Percentiles rank a stretch among this genome's conserved stretches.
These are phyloP conservation scores for Nemania abortiva DNA, from an alignment of 2,329 filamentous ascomycete species.

Conservation along the genomic window DNA sequence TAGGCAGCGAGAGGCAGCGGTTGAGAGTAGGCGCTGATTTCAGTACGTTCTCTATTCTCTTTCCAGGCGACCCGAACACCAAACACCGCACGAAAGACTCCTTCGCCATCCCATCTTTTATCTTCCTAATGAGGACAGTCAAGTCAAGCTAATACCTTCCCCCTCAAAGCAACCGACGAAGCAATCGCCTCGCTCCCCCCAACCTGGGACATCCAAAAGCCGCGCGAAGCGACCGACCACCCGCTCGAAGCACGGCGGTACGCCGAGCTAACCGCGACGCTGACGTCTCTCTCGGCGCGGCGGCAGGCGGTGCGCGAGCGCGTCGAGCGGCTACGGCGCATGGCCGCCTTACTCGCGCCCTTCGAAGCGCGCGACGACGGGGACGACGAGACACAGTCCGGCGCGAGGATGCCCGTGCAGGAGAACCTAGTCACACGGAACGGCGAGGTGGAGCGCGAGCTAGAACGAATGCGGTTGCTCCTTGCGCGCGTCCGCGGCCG, in stretches of 20 bases:
- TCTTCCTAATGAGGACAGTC: not conserved
- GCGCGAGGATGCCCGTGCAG: constrained; percentile 59
- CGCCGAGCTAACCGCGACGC: constrained; percentile 60
- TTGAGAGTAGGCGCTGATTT: constrained; percentile 45
- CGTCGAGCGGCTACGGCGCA: constrained; percentile 61
- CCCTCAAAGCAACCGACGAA: constrained; percentile 54
- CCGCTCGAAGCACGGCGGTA: constrained; percentile 66
- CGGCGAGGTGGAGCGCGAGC: constrained; percentile 73
- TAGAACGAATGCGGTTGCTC: constrained; percentile 74
- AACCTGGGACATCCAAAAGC: constrained; percentile 58
- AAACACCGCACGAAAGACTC: not conserved
- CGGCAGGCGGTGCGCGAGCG: constrained; percentile 56
- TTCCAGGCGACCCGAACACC: too few species aligned
- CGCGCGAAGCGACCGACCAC: constrained; percentile 52
- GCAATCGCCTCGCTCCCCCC: constrained; percentile 61
- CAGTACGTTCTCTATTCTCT: constrained; percentile 34
- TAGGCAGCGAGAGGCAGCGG: constrained; percentile 52
- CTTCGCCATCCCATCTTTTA: too few species aligned
- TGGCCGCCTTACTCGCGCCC: constrained; percentile 65
- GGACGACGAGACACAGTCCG: constrained; percentile 47
- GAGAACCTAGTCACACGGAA: constrained; percentile 75
- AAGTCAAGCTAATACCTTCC: not conserved
- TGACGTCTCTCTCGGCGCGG: constrained; percentile 63
- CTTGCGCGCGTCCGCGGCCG: constrained; percentile 69
- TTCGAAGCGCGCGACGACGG: constrained; percentile 52